Base-by-base conservation (phyloP, 148 eudicot genomes). In the Rhododendron simsii region DNA sequence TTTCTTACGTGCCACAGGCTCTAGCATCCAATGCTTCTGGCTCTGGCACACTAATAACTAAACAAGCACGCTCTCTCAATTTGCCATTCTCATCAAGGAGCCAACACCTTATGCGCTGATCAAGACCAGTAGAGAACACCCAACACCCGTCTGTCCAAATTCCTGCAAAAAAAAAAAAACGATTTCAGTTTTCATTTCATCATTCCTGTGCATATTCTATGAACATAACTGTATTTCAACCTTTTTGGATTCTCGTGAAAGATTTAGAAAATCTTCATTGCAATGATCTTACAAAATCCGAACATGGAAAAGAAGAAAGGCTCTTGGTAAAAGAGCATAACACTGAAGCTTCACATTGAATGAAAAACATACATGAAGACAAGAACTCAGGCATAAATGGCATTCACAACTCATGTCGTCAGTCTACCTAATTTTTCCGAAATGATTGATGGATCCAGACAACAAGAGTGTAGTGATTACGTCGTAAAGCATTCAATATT, bases 101-200 rank as follows among this genome's bases (percentile, higher is more conserved):
- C 99, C 99, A 97, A 89, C 98, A 95, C 82, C 99, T 90, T 47
- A 95, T 79, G 82, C 99, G 95, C 90, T 97, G 99, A 92, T 97
- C 99, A 89, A 97, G 98, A 86, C 99, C 99, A 61, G 92, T 91
- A 73, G 98, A 94, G 90, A 97, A 97, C 78, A 93, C 93, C 95
- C 95, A 95, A 67, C 8, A 78, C 80, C 98, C 99, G 82, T 97
- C 95, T 71, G 98, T 94, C 99, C 99, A 97, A 86, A 97, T 94
- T 88, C 98, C 99, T 97, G 84, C 83, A 87, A 71, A 87, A 86
- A 83, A 88, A 88, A 71, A 87, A 86, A 81, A 88, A 9, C 3
- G 35, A 30, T 85, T 8, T 78, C 65, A 57, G 61, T 14, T 87
- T 53, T 45, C 63, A 63, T 33, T 76, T 84, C 86, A 37, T 53